Evolutionary conservation across 495 filamentous ascomycete species (phyloP), one percentile per base, ranked within the genome.

Genomic region (Cryomyces antarcticus): DNA sequence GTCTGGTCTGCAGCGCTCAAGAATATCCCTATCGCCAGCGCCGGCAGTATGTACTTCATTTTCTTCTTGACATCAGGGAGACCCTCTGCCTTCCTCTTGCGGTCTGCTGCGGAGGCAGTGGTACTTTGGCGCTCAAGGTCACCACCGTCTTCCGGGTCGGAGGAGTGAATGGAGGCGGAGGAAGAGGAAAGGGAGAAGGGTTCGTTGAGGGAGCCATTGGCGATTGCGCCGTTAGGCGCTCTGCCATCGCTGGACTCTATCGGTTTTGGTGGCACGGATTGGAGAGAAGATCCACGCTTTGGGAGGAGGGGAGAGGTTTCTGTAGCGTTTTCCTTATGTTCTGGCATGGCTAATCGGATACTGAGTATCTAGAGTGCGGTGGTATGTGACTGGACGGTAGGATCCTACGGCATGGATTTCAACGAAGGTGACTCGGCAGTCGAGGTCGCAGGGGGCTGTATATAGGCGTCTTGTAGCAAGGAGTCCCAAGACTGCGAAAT

Each of bases 1-100:
- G 84, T 87, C 54, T 88, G 81, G 56, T 93, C 84, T 39, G 80
- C 72, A 0, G 81, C 78, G 4, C 72, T 67, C 3, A 89, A 61
- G 54, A 85, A 83, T 38, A 88, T 70, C 28, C 75, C 74, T 41
- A 78, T 66, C 24, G 61, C 64, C 6, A 78, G 46, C 4, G 73
- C 73, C 24, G 72, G 72, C 29, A 77, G 46, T 36, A 79, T 62
- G 41, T 64, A 62, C 34, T 62, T 58, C 57, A 78, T 61, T 47
- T 58, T 64, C 50, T 59, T 56, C 37, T 46, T 50, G 7, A 67
- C 50, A 38, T 67, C 62, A 3, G 61, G 60, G 40, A 61, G 42
- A 7, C 62, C 62, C 52, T 62, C 45, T 31, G 59, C 56, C 41
- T 57, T 55, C 47, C 54, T 53, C 27, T 41, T 28, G 6, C 42